These are phyloP conservation scores for Capsella rubella DNA, from an alignment of 441 rosid genomes.

Conservation along the genomic window DNA sequence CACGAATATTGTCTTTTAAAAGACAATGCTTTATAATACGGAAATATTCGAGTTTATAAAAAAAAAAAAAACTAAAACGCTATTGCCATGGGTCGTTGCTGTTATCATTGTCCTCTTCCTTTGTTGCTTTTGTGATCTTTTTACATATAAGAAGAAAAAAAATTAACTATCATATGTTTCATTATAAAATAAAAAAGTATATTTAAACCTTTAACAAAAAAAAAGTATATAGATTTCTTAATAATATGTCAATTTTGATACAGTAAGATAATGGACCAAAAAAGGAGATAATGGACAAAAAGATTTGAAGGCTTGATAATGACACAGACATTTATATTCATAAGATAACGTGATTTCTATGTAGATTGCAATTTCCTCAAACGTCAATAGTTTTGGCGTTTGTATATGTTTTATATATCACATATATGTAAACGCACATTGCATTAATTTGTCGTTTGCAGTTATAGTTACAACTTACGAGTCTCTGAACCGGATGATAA, in stretches of 20 bases:
- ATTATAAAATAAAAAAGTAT: not conserved
- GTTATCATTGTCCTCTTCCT: not conserved
- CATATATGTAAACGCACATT: not conserved
- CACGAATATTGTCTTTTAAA: conserved; percentile 4
- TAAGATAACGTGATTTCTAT: not conserved
- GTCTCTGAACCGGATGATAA: not conserved
- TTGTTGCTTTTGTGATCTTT: not conserved
- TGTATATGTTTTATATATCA: not conserved
- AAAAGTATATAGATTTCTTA: not conserved
- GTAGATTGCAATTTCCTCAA: not conserved
- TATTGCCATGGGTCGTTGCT: conserved; percentile 1
- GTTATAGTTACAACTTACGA: not conserved
- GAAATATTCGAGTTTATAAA: conserved; percentile 25
- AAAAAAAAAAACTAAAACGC: no score
- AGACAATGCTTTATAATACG: conserved; percentile 21
- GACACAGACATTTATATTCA: not conserved
- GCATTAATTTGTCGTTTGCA: not conserved
- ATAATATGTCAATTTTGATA: not conserved
- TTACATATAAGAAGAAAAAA: not conserved
- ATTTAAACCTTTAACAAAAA: no score
- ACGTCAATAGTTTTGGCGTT: not conserved
- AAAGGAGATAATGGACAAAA: not conserved
- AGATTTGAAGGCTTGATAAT: not conserved
- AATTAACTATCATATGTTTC: not conserved
- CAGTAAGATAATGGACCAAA: not conserved